Conservation (phyloP, 1,139 yeast genomes). For the Suhomyces choctaworum region DNA sequence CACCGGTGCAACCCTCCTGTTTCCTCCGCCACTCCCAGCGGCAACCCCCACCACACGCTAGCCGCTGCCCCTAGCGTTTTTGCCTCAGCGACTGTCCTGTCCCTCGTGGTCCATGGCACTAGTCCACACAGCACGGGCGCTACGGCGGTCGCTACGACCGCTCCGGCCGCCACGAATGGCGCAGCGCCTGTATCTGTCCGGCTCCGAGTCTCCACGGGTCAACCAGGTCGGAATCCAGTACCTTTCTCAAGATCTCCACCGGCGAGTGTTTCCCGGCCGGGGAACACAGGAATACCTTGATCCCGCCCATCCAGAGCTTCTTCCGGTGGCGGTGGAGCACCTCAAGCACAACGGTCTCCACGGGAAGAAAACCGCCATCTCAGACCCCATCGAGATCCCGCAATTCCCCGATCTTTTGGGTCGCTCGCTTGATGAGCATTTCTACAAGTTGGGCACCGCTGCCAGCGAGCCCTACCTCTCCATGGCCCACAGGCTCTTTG, state of each 20-base stretch:
- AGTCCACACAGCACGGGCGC: not conserved
- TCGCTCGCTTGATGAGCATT: conserved; percentile 75
- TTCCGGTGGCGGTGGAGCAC: conserved; percentile 62
- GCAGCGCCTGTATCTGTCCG: not conserved
- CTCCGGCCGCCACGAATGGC: not conserved
- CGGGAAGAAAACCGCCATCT: conserved; percentile 73
- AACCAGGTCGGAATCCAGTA: conserved; percentile 72
- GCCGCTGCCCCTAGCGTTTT: no score
- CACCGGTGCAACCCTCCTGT: no score
- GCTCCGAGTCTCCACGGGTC: conserved; percentile 48
- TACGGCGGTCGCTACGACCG: conserved; percentile 1
- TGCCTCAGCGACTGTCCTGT: no score
- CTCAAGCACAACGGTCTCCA: conserved; percentile 64
- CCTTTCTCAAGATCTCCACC: conserved; percentile 57
- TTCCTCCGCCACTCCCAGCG: no score
- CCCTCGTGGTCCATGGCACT: not conserved
- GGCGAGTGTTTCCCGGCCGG: conserved; percentile 57
- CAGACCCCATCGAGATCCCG: conserved; percentile 60
- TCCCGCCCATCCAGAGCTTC: conserved; percentile 37
- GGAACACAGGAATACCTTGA: conserved; percentile 24
- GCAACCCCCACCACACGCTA: no score
- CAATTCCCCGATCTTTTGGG: conserved; percentile 73
- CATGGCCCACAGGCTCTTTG: conserved; percentile 43
- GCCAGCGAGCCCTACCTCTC: conserved; percentile 62
- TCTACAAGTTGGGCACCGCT: conserved; percentile 64